Percentiles rank a stretch among this genome's conserved stretches.
phyloP scores from a whole-genome alignment of 108 stramenopile genomes.

The Schizochytrium sp. region DNA sequence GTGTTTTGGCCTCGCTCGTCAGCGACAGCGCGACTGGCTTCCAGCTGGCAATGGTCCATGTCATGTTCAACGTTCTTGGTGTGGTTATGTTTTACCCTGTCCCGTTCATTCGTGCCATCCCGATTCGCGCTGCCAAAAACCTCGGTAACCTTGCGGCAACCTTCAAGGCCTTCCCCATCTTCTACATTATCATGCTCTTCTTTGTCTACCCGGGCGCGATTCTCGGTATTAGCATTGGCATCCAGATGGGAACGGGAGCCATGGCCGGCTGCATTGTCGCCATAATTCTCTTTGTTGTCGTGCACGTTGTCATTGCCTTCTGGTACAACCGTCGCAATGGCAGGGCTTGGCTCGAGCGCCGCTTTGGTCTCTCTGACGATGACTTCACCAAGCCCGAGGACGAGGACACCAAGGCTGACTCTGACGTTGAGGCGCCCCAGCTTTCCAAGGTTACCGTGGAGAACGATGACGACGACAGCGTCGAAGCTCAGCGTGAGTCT shows the following conservation, averaged over 20 bases:
- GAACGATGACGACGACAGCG: constrained; percentile 34
- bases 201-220: constrained; percentile 51
- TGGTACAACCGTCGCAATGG: constrained; percentile 50
- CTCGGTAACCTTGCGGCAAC: constrained; percentile 57
- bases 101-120: constrained; percentile 62
- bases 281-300: constrained; percentile 41
- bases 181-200: constrained; percentile 64
- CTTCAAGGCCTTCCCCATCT: constrained; percentile 51
- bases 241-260: constrained; percentile 49
- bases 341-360: constrained; percentile 46
- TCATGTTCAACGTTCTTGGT: constrained; percentile 72
- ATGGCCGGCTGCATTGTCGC: constrained; percentile 58
- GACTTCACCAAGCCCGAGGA: constrained; percentile 45
- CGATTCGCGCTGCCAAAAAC: constrained; percentile 49
- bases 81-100: constrained; percentile 72
- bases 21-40: constrained; percentile 51
- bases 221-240: constrained; percentile 54
- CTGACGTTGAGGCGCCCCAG: constrained; percentile 27
- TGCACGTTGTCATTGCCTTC: constrained; percentile 21
- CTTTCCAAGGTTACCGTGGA: constrained; percentile 49
- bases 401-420: constrained; percentile 44
- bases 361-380: constrained; percentile 29
- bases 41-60: constrained; percentile 65
- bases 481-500: not conserved
- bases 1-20: constrained; percentile 59